phyloP scores from a whole-genome alignment of 306 rosid genomes.

The Malus sieversii region DNA sequence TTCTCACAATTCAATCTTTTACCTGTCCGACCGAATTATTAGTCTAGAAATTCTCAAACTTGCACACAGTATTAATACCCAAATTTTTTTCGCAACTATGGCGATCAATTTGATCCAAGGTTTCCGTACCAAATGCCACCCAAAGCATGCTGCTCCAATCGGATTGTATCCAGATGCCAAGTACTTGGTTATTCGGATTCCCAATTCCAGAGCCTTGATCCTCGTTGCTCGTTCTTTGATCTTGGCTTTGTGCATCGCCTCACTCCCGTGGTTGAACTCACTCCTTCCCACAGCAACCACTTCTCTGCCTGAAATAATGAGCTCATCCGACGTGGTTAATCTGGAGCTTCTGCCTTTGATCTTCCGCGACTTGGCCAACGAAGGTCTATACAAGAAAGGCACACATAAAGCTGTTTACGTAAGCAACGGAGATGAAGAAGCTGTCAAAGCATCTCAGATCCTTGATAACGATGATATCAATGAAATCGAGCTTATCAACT shows the following conservation, averaged over 20 bases:
- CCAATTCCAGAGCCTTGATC: slow-evolving; percentile 21
- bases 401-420: slow-evolving; percentile 21
- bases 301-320: background rate
- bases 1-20: background rate
- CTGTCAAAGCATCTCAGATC: background rate
- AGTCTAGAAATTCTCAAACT: background rate
- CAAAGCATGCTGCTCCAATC: slow-evolving; percentile 9
- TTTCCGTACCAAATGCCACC: slow-evolving; percentile 8
- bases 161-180: slow-evolving; percentile 17
- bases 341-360: slow-evolving; percentile 17
- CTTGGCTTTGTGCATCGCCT: slow-evolving; percentile 23
- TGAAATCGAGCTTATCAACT: slow-evolving; percentile 14
- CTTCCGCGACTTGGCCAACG: slow-evolving; percentile 40
- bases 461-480: background rate
- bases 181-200: slow-evolving; percentile 27
- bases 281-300: slow-evolving; percentile 2
- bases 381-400: slow-evolving; percentile 29
- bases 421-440: background rate
- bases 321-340: background rate
- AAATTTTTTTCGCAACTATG: slow-evolving; percentile 2
- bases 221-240: slow-evolving; percentile 17
- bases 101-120: slow-evolving; percentile 21
- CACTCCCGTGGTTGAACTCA: slow-evolving; percentile 20
- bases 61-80: background rate
- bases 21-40: background rate